phyloP scores from a whole-genome alignment of 352 stramenopile genomes.

The Globisporangium rhizosaccharum region DNA sequence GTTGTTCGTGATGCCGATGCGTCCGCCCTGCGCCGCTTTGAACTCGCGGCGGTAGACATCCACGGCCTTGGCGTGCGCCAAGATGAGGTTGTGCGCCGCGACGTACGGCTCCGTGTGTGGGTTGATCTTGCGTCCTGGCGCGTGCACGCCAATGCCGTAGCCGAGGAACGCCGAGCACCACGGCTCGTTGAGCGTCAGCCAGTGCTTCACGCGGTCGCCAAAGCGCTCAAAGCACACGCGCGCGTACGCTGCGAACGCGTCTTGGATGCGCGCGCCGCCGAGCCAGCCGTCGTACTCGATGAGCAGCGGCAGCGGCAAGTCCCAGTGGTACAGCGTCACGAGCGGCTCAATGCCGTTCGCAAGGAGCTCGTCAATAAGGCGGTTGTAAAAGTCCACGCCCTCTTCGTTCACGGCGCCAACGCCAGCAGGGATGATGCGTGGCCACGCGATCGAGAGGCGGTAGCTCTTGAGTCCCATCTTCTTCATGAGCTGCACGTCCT shows the following conservation, averaged over 20 bases:
- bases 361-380: slow-evolving; percentile 86
- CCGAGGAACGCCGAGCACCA: slow-evolving; percentile 84
- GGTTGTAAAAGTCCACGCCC: slow-evolving; percentile 90
- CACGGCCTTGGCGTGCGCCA: slow-evolving; percentile 85
- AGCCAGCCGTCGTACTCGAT: slow-evolving; percentile 77
- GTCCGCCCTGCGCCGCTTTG: slow-evolving; percentile 45
- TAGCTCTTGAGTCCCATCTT: slow-evolving; percentile 87
- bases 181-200: slow-evolving; percentile 92
- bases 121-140: slow-evolving; percentile 53
- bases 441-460: slow-evolving; percentile 90
- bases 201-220: slow-evolving; percentile 90
- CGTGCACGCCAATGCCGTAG: slow-evolving; percentile 83
- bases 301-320: slow-evolving; percentile 86
- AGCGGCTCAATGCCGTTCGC: slow-evolving; percentile 81
- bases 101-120: slow-evolving; percentile 75
- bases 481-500: slow-evolving; percentile 91
- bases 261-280: slow-evolving; percentile 28
- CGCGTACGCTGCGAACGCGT: slow-evolving; percentile 84
- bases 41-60: slow-evolving; percentile 84
- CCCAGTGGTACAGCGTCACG: slow-evolving; percentile 96
- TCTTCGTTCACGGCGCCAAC: slow-evolving; percentile 69
- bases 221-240: slow-evolving; percentile 89
- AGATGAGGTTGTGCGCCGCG: slow-evolving; percentile 84
- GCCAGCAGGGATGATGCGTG: slow-evolving; percentile 87
- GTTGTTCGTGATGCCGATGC: slow-evolving; percentile 91